Conservation (phyloP, 345 rosid genomes). For the Iberis pinnata region DNA sequence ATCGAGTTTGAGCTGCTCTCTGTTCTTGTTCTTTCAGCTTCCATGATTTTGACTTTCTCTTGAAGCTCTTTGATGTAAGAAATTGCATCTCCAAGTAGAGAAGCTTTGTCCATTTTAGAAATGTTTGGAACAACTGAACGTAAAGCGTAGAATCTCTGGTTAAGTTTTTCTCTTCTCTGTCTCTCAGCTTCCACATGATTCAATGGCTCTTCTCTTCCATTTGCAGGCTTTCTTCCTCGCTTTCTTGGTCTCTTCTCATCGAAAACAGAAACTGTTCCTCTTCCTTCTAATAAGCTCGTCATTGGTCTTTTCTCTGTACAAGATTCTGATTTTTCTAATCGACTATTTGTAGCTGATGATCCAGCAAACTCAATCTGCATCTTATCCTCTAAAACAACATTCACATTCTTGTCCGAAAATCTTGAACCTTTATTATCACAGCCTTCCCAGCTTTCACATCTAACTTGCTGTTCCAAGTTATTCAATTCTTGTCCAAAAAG, state of each 20-base stretch:
- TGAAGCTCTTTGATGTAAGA: conserved; percentile 94
- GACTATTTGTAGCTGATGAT: conserved; percentile 26
- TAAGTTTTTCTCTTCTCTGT: conserved; percentile 89
- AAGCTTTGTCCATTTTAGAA: conserved; percentile 98
- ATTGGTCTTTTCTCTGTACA: conserved; percentile 46
- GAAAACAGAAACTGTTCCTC: conserved; percentile 12
- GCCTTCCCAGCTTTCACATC: conserved; percentile 48
- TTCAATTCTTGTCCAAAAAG: conserved; percentile 77
- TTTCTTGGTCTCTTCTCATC: conserved; percentile 81
- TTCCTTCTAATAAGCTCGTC: conserved; percentile 10
- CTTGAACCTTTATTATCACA: conserved; percentile 38
- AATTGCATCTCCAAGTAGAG: conserved; percentile 86
- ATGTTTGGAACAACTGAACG: conserved; percentile 98
- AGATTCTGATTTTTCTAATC: conserved; percentile 62
- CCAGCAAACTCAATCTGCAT: conserved; percentile 70
- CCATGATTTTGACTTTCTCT: conserved; percentile 66
- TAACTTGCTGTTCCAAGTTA: conserved; percentile 29
- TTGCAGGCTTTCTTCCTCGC: conserved; percentile 93
- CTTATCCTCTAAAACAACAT: conserved; percentile 44
- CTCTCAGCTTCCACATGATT: conserved; percentile 99
- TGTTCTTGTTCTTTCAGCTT: conserved; percentile 51
- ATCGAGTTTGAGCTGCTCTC: conserved; percentile 37
- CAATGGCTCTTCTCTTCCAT: conserved; percentile 94
- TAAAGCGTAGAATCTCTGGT: conserved; percentile 86
- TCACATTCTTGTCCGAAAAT: conserved; percentile 38